Percentiles rank a stretch among this genome's conserved stretches.
These are phyloP conservation scores for Aspergillus caelatus DNA, from an alignment of 2,329 filamentous ascomycete species.

Conservation along the genomic window DNA sequence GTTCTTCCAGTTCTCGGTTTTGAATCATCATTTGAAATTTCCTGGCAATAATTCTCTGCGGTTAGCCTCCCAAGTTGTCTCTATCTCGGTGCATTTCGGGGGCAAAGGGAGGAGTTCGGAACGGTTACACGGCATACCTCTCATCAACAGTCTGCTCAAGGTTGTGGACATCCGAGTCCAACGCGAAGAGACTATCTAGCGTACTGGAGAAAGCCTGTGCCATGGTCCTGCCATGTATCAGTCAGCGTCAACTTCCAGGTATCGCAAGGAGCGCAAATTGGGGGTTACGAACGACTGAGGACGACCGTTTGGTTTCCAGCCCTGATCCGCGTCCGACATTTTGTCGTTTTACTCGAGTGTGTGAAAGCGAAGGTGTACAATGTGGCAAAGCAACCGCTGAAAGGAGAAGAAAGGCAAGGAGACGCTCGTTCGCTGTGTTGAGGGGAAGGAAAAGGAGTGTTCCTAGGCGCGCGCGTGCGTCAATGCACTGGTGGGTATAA, in stretches of 20 bases:
- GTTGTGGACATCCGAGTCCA: constrained; percentile 75
- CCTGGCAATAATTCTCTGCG: constrained; percentile 50
- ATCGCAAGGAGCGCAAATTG: constrained; percentile 12
- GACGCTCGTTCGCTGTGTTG: not conserved
- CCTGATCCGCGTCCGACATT: constrained; percentile 68
- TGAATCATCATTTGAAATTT: constrained; percentile 77
- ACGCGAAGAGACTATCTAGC: constrained; percentile 84
- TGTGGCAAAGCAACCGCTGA: not conserved
- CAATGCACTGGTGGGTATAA: constrained; percentile 10
- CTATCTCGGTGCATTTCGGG: not conserved
- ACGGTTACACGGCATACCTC: constrained; percentile 65
- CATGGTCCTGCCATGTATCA: constrained; percentile 66
- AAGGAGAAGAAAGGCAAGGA: constrained; percentile 3
- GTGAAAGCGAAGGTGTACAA: constrained; percentile 1
- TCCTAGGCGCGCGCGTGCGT: constrained; percentile 4
- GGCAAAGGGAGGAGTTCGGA: constrained; percentile 7
- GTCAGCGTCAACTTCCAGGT: constrained; percentile 24
- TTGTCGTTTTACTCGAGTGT: constrained; percentile 14
- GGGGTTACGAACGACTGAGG: constrained; percentile 75
- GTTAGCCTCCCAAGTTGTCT: constrained; percentile 8
- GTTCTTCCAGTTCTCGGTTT: constrained; percentile 77
- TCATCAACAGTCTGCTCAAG: constrained; percentile 75
- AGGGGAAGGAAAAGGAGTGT: constrained; percentile 1
- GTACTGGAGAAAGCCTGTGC: constrained; percentile 84
- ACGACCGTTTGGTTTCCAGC: constrained; percentile 79